Conservation (phyloP, 345 rosid species). For the Heritiera fomes region DNA sequence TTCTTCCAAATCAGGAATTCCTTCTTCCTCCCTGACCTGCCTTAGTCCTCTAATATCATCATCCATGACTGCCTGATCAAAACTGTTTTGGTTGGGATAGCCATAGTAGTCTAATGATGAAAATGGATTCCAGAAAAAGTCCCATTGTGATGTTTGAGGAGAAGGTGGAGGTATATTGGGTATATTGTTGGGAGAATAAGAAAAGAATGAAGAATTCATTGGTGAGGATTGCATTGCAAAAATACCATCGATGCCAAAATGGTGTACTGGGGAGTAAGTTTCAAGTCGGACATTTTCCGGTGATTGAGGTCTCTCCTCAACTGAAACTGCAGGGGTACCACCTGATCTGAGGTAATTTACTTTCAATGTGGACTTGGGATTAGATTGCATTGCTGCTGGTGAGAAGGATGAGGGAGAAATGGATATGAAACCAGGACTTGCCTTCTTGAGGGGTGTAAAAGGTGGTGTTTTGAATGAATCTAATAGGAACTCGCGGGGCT, state of each 20-base stretch:
- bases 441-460: constrained; percentile 65
- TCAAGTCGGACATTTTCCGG: constrained; percentile 70
- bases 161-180: constrained; percentile 77
- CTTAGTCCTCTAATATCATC: constrained; percentile 81
- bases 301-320: constrained; percentile 74
- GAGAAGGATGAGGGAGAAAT: constrained; percentile 60
- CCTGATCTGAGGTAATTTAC: constrained; percentile 67
- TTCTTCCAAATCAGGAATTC: constrained; percentile 89
- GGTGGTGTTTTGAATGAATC: constrained; percentile 62
- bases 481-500: constrained; percentile 61
- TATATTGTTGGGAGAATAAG: constrained; percentile 49
- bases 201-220: constrained; percentile 42
- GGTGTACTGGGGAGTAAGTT: constrained; percentile 58
- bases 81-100: constrained; percentile 53
- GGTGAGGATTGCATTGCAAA: constrained; percentile 63
- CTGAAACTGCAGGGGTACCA: constrained; percentile 62
- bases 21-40: constrained; percentile 96
- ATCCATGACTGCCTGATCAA: constrained; percentile 62
- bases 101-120: constrained; percentile 85
- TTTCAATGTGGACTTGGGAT: constrained; percentile 52
- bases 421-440: constrained; percentile 60
- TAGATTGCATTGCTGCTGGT: constrained; percentile 42
- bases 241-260: constrained; percentile 55
- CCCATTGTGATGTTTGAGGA: constrained; percentile 93
- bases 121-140: constrained; percentile 95